Percentiles rank a stretch among this genome's conserved stretches.
phyloP scores from a whole-genome alignment of 495 filamentous ascomycete genomes.

The Hypoxylon fragiforme region DNA sequence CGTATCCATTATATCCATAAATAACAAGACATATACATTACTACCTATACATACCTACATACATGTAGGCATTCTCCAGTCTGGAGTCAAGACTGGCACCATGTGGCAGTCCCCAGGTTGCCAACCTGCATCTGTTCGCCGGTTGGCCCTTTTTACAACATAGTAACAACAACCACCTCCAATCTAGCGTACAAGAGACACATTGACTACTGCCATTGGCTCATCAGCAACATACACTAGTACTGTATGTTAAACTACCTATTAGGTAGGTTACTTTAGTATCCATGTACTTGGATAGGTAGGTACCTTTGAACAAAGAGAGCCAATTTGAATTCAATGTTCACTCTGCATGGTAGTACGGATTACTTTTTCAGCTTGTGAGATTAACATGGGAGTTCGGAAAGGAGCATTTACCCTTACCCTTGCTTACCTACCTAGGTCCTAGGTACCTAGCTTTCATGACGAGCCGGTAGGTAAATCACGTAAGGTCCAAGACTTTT shows the following conservation, averaged over 20 bases:
- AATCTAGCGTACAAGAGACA: constrained; percentile 20
- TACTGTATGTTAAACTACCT: constrained; percentile 9
- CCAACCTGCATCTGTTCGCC: constrained; percentile 12
- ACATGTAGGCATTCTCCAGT: constrained; percentile 8
- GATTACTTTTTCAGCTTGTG: background rate
- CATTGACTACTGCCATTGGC: constrained; percentile 7
- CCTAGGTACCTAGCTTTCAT: no score
- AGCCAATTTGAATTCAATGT: constrained; percentile 5
- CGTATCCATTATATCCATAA: constrained; percentile 1
- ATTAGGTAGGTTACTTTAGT: no score
- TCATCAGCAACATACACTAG: constrained; percentile 8
- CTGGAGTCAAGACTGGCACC: constrained; percentile 17
- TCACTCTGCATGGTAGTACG: background rate
- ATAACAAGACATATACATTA: background rate
- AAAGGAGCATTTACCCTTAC: background rate
- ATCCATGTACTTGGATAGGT: no score
- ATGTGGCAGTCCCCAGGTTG: constrained; percentile 4
- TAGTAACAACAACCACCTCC: constrained; percentile 14
- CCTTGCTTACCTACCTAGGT: no score
- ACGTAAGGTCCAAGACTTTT: background rate
- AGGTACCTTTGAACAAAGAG: no score
- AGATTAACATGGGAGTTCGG: background rate
- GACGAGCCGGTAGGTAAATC: background rate
- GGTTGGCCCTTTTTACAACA: constrained; percentile 4
- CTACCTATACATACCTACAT: no score